These are phyloP conservation scores for Coemansia sp. DNA, from an alignment of 192 early-diverging fungal species.

Conservation along the genomic window DNA sequence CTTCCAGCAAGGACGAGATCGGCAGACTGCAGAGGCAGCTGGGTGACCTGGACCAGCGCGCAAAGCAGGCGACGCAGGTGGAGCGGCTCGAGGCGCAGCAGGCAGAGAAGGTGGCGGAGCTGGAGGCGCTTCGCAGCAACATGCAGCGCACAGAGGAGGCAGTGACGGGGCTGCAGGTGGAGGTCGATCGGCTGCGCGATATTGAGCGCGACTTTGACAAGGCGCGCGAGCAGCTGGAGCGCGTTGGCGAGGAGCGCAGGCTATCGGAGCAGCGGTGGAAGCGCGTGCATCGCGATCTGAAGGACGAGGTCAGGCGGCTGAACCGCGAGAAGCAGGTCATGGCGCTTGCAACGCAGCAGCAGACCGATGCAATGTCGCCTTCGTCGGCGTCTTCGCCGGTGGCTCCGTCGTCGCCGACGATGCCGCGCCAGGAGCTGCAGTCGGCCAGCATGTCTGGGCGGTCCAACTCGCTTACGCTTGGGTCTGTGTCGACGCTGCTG, in stretches of 20 bases:
- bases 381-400: constrained; percentile 7
- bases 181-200: constrained; percentile 47
- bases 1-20: constrained; percentile 12
- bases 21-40: constrained; percentile 27
- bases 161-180: constrained; percentile 24
- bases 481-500: constrained; percentile 29
- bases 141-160: constrained; percentile 38
- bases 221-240: constrained; percentile 24
- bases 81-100: constrained; percentile 40
- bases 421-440: constrained; percentile 4
- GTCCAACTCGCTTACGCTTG: constrained; percentile 51
- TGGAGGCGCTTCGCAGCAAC: constrained; percentile 44
- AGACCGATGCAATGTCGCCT: not conserved
- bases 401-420: not conserved
- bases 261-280: constrained; percentile 53
- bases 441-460: constrained; percentile 3
- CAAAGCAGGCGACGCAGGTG: constrained; percentile 19
- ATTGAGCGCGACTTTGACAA: constrained; percentile 31
- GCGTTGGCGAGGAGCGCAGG: constrained; percentile 42
- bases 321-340: constrained; percentile 31
- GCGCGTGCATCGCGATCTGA: constrained; percentile 50
- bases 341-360: not conserved
- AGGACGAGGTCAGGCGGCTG: constrained; percentile 52
- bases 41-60: constrained; percentile 27
- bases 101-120: constrained; percentile 41